These are phyloP conservation scores for Fraxinus greggii DNA, from an alignment of 305 asterid species.

Conservation along the genomic window DNA sequence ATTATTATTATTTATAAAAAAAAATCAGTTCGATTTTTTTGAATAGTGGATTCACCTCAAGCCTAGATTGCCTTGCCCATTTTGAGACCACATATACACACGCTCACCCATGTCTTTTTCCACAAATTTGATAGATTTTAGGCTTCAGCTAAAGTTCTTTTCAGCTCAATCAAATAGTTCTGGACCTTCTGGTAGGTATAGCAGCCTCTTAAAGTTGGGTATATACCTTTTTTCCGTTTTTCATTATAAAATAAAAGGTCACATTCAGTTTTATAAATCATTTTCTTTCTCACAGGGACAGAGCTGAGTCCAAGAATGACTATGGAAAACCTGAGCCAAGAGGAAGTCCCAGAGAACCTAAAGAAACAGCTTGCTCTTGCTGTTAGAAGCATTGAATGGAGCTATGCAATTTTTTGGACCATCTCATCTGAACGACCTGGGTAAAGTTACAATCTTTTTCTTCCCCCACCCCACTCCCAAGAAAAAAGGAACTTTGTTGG, in stretches of 20 bases:
- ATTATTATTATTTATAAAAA: no score
- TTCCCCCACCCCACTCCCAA: not conserved
- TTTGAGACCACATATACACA: not conserved
- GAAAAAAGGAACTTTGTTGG: not conserved
- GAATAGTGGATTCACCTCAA: not conserved
- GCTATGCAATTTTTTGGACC: conserved; percentile 93
- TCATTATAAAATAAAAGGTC: not conserved
- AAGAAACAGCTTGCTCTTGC: conserved; percentile 75
- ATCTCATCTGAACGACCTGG: conserved; percentile 57
- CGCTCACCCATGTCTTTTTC: not conserved
- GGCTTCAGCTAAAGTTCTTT: not conserved
- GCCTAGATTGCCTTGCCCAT: not conserved
- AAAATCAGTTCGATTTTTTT: no score
- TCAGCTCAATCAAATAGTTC: not conserved
- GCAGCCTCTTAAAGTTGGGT: not conserved
- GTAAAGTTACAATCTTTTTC: conserved; percentile 44
- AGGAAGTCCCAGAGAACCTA: conserved; percentile 42
- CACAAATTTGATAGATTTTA: not conserved
- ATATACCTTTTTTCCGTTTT: not conserved
- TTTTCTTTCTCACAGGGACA: not conserved
- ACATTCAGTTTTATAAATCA: not conserved
- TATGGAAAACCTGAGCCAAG: conserved; percentile 37
- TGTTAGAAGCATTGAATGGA: conserved; percentile 83
- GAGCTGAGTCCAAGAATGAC: conserved; percentile 44
- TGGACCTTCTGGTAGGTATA: not conserved